Conservation (phyloP, 768 basidiomycete genomes). For the Coprinopsis strossmayeri region DNA sequence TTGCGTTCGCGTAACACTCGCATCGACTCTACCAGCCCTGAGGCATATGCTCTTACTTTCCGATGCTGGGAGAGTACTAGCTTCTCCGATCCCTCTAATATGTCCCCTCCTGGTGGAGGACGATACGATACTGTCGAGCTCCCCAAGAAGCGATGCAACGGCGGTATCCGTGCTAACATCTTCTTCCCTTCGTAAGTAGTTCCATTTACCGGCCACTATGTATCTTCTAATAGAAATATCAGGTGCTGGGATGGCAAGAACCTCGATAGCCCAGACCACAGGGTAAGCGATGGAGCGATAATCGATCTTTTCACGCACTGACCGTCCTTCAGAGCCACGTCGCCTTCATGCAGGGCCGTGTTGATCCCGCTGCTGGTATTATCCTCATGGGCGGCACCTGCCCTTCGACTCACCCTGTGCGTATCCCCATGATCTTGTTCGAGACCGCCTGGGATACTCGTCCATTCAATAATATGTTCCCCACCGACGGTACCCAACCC, state of each 20-base stretch:
- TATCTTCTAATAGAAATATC: neutral
- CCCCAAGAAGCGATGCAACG: slow-evolving; percentile 5
- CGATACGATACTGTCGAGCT: slow-evolving; percentile 9
- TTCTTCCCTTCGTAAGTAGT: slow-evolving; percentile 10
- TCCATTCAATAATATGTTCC: slow-evolving; percentile 8
- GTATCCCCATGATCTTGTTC: slow-evolving; percentile 10
- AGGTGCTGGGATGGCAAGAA: slow-evolving; percentile 6
- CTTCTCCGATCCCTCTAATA: slow-evolving; percentile 4
- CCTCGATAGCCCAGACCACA: slow-evolving; percentile 1
- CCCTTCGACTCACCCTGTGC: slow-evolving; percentile 10
- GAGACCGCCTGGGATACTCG: slow-evolving; percentile 11
- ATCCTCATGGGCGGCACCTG: slow-evolving; percentile 8
- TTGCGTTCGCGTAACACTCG: neutral
- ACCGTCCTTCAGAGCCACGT: slow-evolving; percentile 10
- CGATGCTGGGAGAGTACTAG: slow-evolving; percentile 7
- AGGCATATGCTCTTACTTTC: slow-evolving; percentile 5
- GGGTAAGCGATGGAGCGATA: neutral
- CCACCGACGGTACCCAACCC: slow-evolving; percentile 9
- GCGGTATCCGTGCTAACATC: slow-evolving; percentile 8
- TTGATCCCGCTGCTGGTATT: slow-evolving; percentile 2
- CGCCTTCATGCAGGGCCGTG: slow-evolving; percentile 9
- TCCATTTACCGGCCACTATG: too few species aligned
- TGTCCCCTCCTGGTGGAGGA: slow-evolving; percentile 6
- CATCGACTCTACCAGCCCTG: slow-evolving; percentile 1
- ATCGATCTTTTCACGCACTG: neutral